Evolutionary conservation across 164 flowering plant genomes (phyloP).

Genomic region (Houttuynia cordata): DNA sequence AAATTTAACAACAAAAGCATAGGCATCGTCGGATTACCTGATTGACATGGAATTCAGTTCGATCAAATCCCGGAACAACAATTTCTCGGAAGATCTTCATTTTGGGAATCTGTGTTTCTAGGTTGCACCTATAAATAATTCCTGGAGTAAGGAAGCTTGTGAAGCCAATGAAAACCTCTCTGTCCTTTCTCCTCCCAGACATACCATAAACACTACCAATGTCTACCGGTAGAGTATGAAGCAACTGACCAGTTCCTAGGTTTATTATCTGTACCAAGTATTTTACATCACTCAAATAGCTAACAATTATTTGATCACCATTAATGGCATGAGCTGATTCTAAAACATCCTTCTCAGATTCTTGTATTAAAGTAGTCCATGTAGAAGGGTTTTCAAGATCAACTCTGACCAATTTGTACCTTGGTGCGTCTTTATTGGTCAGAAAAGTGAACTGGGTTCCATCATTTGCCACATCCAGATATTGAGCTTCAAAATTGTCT

Average conservation of each 20-base stretch:
- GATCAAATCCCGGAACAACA: conserved; percentile 75
- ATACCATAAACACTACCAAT: conserved; percentile 67
- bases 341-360: conserved; percentile 74
- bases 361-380: conserved; percentile 68
- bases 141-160: conserved; percentile 92
- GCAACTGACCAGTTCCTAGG: conserved; percentile 59
- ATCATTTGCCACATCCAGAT: conserved; percentile 70
- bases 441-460: conserved; percentile 64
- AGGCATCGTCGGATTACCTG: conserved; percentile 39
- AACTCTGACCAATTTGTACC: conserved; percentile 72
- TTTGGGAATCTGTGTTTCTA: conserved; percentile 45
- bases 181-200: conserved; percentile 66
- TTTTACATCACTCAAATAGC: conserved; percentile 90
- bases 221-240: conserved; percentile 73
- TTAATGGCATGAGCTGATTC: conserved; percentile 72
- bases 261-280: conserved; percentile 76
- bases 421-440: conserved; percentile 92
- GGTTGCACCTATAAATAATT: conserved; percentile 66
- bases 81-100: conserved; percentile 78
- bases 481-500: conserved; percentile 74
- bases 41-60: conserved; percentile 58
- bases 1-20: too few relatives aligned
- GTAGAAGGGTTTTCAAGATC: conserved; percentile 61
- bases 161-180: conserved; percentile 52
- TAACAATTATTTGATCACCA: conserved; percentile 52